Evolutionary conservation across 2,329 filamentous ascomycete genomes (phyloP).

Genomic region (Ophiosphaerella korrae): DNA sequence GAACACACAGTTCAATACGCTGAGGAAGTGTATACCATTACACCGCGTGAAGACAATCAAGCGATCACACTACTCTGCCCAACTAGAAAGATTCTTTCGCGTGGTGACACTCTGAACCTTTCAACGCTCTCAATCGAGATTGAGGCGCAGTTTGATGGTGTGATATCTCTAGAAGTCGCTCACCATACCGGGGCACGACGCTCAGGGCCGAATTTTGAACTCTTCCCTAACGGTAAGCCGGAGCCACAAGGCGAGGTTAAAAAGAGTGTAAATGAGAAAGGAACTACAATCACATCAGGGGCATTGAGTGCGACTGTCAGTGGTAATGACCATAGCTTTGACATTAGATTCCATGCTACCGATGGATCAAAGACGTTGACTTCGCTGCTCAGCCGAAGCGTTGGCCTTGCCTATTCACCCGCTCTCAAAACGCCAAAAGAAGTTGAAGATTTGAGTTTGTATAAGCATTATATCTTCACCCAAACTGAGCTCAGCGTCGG

Average conservation of each 20-base stretch:
- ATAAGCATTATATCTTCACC: slow-evolving; percentile 53
- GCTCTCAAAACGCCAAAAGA: slow-evolving; percentile 59
- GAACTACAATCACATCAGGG: slow-evolving; percentile 59
- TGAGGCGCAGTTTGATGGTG: slow-evolving; percentile 62
- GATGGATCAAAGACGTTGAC: slow-evolving; percentile 59
- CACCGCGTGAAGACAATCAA: slow-evolving; percentile 52
- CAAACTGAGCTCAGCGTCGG: slow-evolving; percentile 55
- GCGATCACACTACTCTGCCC: slow-evolving; percentile 63
- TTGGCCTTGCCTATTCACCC: slow-evolving; percentile 63
- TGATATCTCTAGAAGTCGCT: slow-evolving; percentile 64
- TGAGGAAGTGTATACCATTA: slow-evolving; percentile 65
- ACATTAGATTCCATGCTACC: slow-evolving; percentile 60
- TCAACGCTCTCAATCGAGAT: slow-evolving; percentile 63
- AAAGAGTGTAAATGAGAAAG: slow-evolving; percentile 45
- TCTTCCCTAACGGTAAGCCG: slow-evolving; percentile 61
- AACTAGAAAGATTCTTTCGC: slow-evolving; percentile 58
- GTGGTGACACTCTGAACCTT: slow-evolving; percentile 63
- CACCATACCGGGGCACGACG: slow-evolving; percentile 62
- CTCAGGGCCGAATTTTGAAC: slow-evolving; percentile 62
- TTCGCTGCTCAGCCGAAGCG: slow-evolving; percentile 60
- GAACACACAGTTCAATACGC: slow-evolving; percentile 68
- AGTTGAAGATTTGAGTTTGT: slow-evolving; percentile 56
- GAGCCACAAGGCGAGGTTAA: slow-evolving; percentile 43
- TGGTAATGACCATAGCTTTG: slow-evolving; percentile 57
- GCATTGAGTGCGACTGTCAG: slow-evolving; percentile 59